A percentile compares a stretch with the other conserved stretches of the same genome.
phyloP scores from a whole-genome alignment of 148 eudicot genomes.

The Vaccinium corymbosum region DNA sequence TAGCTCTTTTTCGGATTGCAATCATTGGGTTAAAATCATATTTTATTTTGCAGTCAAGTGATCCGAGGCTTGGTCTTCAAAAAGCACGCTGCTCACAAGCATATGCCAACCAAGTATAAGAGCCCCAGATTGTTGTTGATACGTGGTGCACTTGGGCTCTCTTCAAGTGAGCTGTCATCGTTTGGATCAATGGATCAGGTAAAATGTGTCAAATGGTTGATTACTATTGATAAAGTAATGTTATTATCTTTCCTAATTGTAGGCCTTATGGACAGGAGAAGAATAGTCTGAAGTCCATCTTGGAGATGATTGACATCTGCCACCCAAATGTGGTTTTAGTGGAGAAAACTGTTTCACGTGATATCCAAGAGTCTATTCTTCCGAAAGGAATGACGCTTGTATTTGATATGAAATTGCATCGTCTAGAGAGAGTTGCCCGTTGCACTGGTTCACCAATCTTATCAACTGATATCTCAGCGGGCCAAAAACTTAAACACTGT shows the following conservation, averaged over 20 bases:
- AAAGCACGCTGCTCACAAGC: constrained; percentile 97
- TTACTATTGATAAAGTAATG: constrained; percentile 1
- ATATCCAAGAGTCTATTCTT: constrained; percentile 66
- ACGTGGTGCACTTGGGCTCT: constrained; percentile 65
- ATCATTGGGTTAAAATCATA: neutral
- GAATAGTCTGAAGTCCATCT: constrained; percentile 40
- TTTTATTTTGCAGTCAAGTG: constrained; percentile 51
- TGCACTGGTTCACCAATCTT: constrained; percentile 81
- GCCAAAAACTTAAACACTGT: constrained; percentile 61
- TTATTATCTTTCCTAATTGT: constrained; percentile 19
- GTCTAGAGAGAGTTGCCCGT: constrained; percentile 85
- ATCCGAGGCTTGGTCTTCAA: constrained; percentile 85
- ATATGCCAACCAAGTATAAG: constrained; percentile 74
- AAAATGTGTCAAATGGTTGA: constrained; percentile 12
- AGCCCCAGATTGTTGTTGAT: constrained; percentile 76
- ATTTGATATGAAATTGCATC: constrained; percentile 87
- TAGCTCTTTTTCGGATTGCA: constrained; percentile 3
- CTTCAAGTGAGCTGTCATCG: constrained; percentile 71
- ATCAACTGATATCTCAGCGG: constrained; percentile 43
- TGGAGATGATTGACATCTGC: constrained; percentile 51
- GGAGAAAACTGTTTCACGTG: constrained; percentile 87
- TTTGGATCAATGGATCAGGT: constrained; percentile 78
- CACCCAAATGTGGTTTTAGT: constrained; percentile 80
- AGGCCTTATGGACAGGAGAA: constrained; percentile 36
- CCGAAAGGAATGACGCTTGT: constrained; percentile 73